These are phyloP conservation scores for Aspergillus cejpii DNA, from an alignment of 2,329 filamentous ascomycete species.

Conservation along the genomic window DNA sequence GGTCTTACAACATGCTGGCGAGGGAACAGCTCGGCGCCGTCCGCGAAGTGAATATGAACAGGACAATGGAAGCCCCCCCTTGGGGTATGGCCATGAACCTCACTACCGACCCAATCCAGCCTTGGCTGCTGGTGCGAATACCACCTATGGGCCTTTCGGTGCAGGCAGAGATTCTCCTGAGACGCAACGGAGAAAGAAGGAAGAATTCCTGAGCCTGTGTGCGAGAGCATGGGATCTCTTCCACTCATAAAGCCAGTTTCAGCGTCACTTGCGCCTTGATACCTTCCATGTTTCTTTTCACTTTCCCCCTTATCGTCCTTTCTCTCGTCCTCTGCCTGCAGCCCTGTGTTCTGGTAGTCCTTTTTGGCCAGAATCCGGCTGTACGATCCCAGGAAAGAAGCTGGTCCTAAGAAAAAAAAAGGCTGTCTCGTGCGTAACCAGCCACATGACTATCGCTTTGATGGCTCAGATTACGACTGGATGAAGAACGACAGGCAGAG, in stretches of 20 bases:
- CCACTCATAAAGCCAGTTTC: conserved; percentile 60
- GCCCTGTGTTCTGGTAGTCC: neutral
- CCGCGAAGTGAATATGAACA: conserved; percentile 82
- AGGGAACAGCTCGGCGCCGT: conserved; percentile 55
- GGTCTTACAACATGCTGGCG: conserved; percentile 22
- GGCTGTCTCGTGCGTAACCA: neutral
- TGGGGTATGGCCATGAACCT: conserved; percentile 63
- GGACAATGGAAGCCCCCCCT: conserved; percentile 77
- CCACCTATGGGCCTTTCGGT: conserved; percentile 63
- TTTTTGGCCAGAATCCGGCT: neutral
- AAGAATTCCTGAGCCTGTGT: conserved; percentile 83
- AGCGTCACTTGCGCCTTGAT: neutral
- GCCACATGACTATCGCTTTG: neutral
- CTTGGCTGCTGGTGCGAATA: conserved; percentile 19
- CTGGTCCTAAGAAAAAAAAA: too few relatives aligned
- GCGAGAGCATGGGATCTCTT: conserved; percentile 93
- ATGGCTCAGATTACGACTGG: neutral
- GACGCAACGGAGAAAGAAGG: conserved; percentile 76
- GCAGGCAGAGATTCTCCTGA: conserved; percentile 78
- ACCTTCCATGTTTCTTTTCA: neutral
- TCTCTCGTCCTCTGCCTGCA: too few relatives aligned
- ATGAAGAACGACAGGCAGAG: conserved; percentile 1
- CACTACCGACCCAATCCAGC: conserved; percentile 36
- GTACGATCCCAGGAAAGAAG: neutral
- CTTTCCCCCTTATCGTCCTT: too few relatives aligned